Evolutionary conservation across 371 early-diverging fungal species (phyloP).

Genomic region (Circinella umbellata): DNA sequence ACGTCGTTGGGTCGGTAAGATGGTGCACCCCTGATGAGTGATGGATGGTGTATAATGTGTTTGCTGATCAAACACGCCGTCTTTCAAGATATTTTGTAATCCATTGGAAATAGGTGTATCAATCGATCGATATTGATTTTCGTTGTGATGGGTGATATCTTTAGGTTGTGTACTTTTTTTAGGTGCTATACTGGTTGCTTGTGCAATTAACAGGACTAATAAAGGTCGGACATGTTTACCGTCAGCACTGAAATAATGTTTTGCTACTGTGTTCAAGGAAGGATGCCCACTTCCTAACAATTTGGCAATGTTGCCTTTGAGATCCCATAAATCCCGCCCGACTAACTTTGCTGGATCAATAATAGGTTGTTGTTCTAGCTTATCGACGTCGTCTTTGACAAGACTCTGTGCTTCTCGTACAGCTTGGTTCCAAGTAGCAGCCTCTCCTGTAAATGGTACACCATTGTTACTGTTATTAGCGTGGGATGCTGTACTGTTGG

Average conservation of each 20-base stretch:
- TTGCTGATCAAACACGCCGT: conserved; percentile 35
- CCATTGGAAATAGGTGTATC: conserved; percentile 58
- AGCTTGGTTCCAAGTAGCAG: no score
- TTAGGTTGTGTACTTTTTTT: conserved; percentile 12
- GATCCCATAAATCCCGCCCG: conserved; percentile 77
- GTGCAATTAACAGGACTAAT: conserved; percentile 86
- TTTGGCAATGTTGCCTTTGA: conserved; percentile 86
- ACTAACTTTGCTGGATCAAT: conserved; percentile 69
- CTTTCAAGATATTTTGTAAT: conserved; percentile 43
- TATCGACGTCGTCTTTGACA: conserved; percentile 34
- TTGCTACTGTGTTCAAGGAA: conserved; percentile 82
- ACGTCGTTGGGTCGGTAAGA: conserved; percentile 88
- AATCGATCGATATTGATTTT: conserved; percentile 54
- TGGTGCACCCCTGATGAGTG: conserved; percentile 57
- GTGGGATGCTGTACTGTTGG: conserved; percentile 3
- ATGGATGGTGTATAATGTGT: conserved; percentile 54
- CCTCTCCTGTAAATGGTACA: no score
- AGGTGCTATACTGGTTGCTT: conserved; percentile 79
- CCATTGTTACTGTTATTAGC: no score
- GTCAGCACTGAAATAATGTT: conserved; percentile 88
- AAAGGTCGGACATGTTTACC: conserved; percentile 95
- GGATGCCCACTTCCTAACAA: conserved; percentile 89
- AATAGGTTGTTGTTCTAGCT: conserved; percentile 27
- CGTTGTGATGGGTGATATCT: conserved; percentile 30
- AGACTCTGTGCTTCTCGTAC: conserved; percentile 49